A percentile compares a stretch with the other conserved stretches of the same genome.
Conservation (phyloP, 345 rosid genomes). For the Citrus medica region DNA sequence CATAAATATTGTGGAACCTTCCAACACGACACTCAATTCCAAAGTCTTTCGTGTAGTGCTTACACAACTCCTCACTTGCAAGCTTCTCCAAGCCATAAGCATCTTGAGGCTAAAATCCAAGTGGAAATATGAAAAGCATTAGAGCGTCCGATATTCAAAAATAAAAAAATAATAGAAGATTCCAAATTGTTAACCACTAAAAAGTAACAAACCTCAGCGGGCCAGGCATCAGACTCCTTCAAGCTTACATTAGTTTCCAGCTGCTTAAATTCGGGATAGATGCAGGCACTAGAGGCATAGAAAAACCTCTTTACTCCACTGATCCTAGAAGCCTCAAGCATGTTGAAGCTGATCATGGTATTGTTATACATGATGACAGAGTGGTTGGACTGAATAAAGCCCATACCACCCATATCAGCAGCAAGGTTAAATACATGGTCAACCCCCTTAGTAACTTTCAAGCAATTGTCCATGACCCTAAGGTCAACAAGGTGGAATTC, state of each 20-base stretch:
- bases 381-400: slow-evolving; percentile 97
- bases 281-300: slow-evolving; percentile 99
- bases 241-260: slow-evolving; percentile 95
- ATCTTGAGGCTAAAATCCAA: slow-evolving; percentile 86
- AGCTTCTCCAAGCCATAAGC: slow-evolving; percentile 99
- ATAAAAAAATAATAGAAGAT: background rate
- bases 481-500: slow-evolving; percentile 96
- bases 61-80: slow-evolving; percentile 95
- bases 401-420: slow-evolving; percentile 99
- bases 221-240: slow-evolving; percentile 99
- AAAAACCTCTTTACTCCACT: slow-evolving; percentile 90
- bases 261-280: slow-evolving; percentile 98
- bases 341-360: slow-evolving; percentile 98
- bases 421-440: slow-evolving; percentile 98
- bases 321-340: slow-evolving; percentile 96
- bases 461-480: slow-evolving; percentile 95
- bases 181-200: background rate
- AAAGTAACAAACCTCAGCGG: slow-evolving; percentile 82
- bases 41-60: slow-evolving; percentile 95
- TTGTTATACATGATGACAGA: slow-evolving; percentile 98
- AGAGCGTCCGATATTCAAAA: background rate
- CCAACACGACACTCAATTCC: slow-evolving; percentile 93
- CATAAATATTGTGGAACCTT: slow-evolving; percentile 97
- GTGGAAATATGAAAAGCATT: background rate
- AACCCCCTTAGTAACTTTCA: slow-evolving; percentile 67